A percentile compares a stretch with the other conserved stretches of the same genome.
phyloP scores from a whole-genome alignment of 345 rosid genomes.

The Euphorbia pulcherrima region DNA sequence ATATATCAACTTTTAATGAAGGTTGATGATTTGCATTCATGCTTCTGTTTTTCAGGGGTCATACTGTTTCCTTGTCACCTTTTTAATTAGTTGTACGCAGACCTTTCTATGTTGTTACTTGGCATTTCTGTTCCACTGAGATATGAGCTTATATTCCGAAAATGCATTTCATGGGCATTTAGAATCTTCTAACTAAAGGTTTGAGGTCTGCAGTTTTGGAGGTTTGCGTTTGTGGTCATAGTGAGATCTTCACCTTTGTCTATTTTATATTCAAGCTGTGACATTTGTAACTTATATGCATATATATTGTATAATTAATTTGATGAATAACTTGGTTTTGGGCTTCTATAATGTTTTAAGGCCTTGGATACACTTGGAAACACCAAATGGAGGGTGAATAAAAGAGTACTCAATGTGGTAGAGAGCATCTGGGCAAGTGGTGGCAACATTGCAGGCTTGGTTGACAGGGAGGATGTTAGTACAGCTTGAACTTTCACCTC shows the following conservation, averaged over 20 bases:
- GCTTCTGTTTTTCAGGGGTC: neutral
- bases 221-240: neutral
- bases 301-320: neutral
- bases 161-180: neutral
- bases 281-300: neutral
- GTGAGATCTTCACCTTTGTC: constrained; percentile 1
- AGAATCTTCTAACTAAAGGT: neutral
- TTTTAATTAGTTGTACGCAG: neutral
- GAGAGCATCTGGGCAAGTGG: constrained; percentile 33
- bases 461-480: constrained; percentile 31
- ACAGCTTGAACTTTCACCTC: constrained; percentile 12
- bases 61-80: neutral
- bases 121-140: neutral
- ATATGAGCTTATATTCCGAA: neutral
- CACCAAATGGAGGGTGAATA: constrained; percentile 37
- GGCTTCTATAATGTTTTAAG: constrained; percentile 18
- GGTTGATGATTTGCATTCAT: neutral
- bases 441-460: constrained; percentile 33
- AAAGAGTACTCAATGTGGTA: constrained; percentile 30
- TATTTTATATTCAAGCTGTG: neutral
- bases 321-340: neutral
- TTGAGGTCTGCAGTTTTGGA: neutral
- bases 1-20: neutral
- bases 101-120: neutral
- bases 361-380: constrained; percentile 34